Evolutionary conservation across 2,329 filamentous ascomycete species (phyloP).

Genomic region (Macrophomina tecta): DNA sequence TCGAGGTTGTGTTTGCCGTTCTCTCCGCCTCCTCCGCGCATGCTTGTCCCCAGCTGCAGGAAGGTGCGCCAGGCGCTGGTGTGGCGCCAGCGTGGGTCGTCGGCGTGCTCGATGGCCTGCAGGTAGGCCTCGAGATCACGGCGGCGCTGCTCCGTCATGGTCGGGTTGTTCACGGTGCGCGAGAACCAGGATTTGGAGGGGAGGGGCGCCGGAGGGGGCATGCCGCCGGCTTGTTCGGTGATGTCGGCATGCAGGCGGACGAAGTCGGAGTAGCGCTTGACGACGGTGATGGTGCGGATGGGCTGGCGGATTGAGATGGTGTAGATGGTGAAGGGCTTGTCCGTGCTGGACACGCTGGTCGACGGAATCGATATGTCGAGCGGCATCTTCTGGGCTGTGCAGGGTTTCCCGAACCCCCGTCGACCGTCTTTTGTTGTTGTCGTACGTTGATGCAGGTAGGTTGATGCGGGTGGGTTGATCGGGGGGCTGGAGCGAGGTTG

Average conservation of each 20-base stretch:
- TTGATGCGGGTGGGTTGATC: neutral
- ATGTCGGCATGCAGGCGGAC: constrained; percentile 68
- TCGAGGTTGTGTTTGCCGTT: neutral
- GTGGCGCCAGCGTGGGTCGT: constrained; percentile 79
- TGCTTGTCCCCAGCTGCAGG: constrained; percentile 61
- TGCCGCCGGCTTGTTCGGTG: constrained; percentile 59
- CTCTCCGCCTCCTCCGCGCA: neutral
- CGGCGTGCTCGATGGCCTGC: constrained; percentile 71
- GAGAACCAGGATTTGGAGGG: constrained; percentile 80
- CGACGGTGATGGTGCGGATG: constrained; percentile 74
- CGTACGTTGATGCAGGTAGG: neutral
- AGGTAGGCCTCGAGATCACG: constrained; percentile 73
- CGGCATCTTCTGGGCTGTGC: constrained; percentile 5
- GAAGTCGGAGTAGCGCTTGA: constrained; percentile 86
- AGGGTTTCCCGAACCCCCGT: neutral
- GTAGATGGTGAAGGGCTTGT: constrained; percentile 76
- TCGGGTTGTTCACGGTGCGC: constrained; percentile 63
- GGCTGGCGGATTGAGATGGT: constrained; percentile 79
- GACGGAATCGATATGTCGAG: constrained; percentile 53
- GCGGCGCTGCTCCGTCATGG: constrained; percentile 74
- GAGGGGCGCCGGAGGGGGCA: constrained; percentile 72
- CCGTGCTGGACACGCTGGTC: constrained; percentile 55
- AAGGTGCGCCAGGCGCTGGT: constrained; percentile 76
- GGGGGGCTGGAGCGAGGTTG: neutral
- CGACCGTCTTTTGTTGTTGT: too few relatives aligned